Base-by-base conservation (phyloP, 2,329 filamentous ascomycete species). In the Sporothrix luriei region DNA sequence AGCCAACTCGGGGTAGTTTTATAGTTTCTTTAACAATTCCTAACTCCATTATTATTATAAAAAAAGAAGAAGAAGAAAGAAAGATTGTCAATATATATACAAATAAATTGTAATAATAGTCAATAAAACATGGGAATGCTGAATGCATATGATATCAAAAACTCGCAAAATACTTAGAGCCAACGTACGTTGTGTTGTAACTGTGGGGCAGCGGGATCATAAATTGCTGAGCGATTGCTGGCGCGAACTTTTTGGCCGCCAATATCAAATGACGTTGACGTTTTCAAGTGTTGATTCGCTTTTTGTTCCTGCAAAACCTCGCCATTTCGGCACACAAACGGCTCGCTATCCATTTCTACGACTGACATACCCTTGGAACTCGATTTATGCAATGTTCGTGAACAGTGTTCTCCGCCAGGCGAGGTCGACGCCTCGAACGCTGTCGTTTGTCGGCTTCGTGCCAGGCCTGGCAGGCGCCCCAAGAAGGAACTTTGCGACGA, bases 161-260 rank as follows among this genome's bases (percentile, higher is more conserved):
- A 33, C 33, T 33, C 33, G 5, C 5, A 29, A 29, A 29, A 29
- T 29, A 6, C 33, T 4, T 33, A 33, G 33, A 33, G 5, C 33
- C 33, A 7, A 33, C 33, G 7, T 33, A 33, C 9, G 33, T 33
- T 33, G 3, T 38, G 33, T 43, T 14, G n/a, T 49, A 26, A 46
- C 43, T 65, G 61, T 65, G 61, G 61, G 43, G 43, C 43, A 13
- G 24, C 43, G 61, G 24, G 43, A 65, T 24, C 61, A 51, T 49
- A 65, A 51, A 65, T 65, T 49, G 61, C 24, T 9, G 24, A 51
- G 24, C 61, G 24, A 33, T 29, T 21, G 21, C 40, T 49, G 24
- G 43, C 61, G 61, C 43, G 43, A 65, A 51, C 61, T 49, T 65
- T n/a, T 65, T 16, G 61, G 61, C 43, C 43, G 24, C 61, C 24